Conservation (phyloP, 2,329 filamentous ascomycete genomes). For the Fusarium sp. region DNA sequence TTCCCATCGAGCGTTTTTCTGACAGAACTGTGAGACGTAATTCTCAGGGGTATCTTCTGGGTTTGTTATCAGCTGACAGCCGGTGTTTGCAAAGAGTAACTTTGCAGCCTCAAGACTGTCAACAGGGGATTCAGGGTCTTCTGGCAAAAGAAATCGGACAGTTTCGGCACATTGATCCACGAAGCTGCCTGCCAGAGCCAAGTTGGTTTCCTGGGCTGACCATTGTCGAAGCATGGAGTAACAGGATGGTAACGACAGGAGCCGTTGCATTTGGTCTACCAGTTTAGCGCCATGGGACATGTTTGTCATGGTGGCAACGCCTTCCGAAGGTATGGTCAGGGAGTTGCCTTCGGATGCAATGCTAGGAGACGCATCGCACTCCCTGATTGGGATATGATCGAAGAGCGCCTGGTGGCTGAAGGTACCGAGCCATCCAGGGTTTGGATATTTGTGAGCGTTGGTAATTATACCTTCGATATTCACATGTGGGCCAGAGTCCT, state of each 20-base stretch:
- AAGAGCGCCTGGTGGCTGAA: conserved; percentile 37
- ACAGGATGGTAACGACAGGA: background rate
- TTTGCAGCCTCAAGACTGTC: conserved; percentile 8
- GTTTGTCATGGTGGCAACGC: background rate
- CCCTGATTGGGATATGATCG: conserved; percentile 11
- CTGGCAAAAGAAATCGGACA: background rate
- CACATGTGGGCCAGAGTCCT: background rate
- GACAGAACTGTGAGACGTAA: conserved; percentile 28
- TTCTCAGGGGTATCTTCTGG: conserved; percentile 8
- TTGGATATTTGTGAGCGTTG: conserved; percentile 28
- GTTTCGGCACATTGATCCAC: background rate
- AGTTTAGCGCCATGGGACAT: conserved; percentile 7
- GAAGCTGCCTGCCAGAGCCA: conserved; percentile 8
- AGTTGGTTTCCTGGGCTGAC: conserved; percentile 8
- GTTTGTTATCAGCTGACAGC: conserved; percentile 7
- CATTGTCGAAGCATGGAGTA: conserved; percentile 1
- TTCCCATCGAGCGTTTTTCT: conserved; percentile 39
- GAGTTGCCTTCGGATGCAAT: background rate
- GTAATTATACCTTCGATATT: background rate
- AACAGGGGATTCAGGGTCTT: background rate
- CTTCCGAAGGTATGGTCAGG: background rate
- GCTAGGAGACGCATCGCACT: background rate
- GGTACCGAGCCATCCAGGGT: conserved; percentile 40
- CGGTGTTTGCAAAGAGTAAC: conserved; percentile 18
- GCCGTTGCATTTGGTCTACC: background rate